Evolutionary conservation across 257 asterid genomes (phyloP).

Genomic region (Datura wrightii): DNA sequence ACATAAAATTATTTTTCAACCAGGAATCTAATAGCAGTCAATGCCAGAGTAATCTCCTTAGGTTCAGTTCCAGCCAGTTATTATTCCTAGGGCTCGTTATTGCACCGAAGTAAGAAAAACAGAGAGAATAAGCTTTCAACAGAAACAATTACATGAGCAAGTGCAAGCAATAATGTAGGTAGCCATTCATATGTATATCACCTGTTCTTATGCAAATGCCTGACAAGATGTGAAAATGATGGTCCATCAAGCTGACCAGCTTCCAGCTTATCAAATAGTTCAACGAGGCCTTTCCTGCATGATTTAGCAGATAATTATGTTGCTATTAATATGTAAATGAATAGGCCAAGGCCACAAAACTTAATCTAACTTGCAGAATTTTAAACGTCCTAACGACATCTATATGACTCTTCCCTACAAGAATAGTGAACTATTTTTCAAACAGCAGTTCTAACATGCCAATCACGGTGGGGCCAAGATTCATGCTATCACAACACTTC

Average conservation of each 20-base stretch:
- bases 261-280: conserved; percentile 74
- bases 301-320: conserved; percentile 3
- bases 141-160: conserved; percentile 1
- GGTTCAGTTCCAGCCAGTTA: conserved; percentile 11
- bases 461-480: background rate
- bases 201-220: conserved; percentile 78
- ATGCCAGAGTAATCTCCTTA: background rate
- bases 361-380: background rate
- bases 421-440: background rate
- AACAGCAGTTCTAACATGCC: background rate
- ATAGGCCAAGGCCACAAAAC: background rate
- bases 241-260: conserved; percentile 62
- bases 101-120: background rate
- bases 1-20: background rate
- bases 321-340: background rate
- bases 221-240: conserved; percentile 61
- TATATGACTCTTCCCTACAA: background rate
- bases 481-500: background rate
- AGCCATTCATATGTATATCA: conserved; percentile 34
- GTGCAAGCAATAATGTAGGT: background rate
- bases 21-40: background rate
- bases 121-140: background rate
- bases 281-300: conserved; percentile 85
- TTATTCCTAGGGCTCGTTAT: background rate
- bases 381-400: background rate